Base-by-base conservation (phyloP, 2,329 filamentous ascomycete genomes). In the Alternaria tenuissima region DNA sequence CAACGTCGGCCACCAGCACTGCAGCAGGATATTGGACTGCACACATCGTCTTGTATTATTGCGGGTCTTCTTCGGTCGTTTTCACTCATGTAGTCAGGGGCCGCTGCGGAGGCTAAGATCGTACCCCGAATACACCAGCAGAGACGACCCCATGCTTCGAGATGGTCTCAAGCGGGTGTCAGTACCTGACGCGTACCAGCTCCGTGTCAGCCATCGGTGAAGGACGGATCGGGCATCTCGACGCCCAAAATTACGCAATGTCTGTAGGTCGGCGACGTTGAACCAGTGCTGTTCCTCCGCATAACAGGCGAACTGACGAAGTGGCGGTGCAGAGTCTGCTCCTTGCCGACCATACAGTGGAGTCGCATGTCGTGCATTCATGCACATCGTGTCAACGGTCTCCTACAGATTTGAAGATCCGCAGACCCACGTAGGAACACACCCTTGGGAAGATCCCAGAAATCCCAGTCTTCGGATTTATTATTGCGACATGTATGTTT, bases 1-100 rank as follows among this genome's bases (percentile, higher is more conserved):
- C 34, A 57, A 61, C 22, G 5, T 42, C 54, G 58, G 58, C 58
- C n/a, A 49, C 22, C 28, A 24, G 28, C 34, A 51, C 8, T 7
- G 38, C 18, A 43, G 28, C 38, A 44, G 18, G n/a, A 9, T 20
- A 26, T 42, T 6, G 12, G 22, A 46, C 6, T 39, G 38, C 18
- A 18, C 6, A 44, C 32, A n/a, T 16, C 22, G 32, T 56, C 44
- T n/a, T 41, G 49, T 22, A 46, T n/a, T 36, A 49, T 26, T 41
- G 48, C 54, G 48, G 58, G 28, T 39, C 58, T 57, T 49, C 28
- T 22, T 61, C 58, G 58, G 58, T 34, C 28, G 30, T 38, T 6
- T 36, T 14, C 26, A 32, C 24, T 11, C 38, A 22, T 41, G 28
- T 42, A 26, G 20, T 57, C 54, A 61, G 54, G 58, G 58, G 58